Conservation (phyloP, 2,329 filamentous ascomycete species). For the Ophiostoma tasmaniense region DNA sequence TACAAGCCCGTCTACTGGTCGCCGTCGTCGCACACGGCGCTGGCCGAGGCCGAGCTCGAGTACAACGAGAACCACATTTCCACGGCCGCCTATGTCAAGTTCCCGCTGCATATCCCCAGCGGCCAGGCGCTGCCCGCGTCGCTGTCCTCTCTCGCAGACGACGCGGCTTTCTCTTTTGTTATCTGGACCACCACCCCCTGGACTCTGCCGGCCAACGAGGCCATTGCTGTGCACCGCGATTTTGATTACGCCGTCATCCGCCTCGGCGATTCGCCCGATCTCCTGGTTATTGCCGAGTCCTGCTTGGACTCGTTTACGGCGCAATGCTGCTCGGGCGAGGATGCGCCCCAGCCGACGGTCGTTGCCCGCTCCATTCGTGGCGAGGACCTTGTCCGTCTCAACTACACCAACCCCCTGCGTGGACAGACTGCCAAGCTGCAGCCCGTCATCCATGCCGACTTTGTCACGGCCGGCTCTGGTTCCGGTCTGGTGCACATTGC, state of each 20-base stretch:
- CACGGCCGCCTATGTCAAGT: constrained; percentile 68
- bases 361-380: constrained; percentile 65
- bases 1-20: constrained; percentile 86
- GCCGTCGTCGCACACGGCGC: constrained; percentile 65
- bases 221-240: constrained; percentile 71
- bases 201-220: constrained; percentile 89
- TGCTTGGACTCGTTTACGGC: constrained; percentile 53
- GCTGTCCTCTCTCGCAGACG: neutral
- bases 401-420: constrained; percentile 64
- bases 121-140: constrained; percentile 27
- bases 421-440: constrained; percentile 49
- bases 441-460: constrained; percentile 72
- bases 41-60: constrained; percentile 78
- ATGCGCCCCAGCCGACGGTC: constrained; percentile 50
- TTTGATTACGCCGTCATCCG: constrained; percentile 65
- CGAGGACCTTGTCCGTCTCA: constrained; percentile 52
- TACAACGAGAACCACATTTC: constrained; percentile 70
- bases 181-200: constrained; percentile 98
- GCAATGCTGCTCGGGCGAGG: constrained; percentile 36
- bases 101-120: constrained; percentile 45
- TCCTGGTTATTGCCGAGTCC: constrained; percentile 63
- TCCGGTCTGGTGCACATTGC: constrained; percentile 92
- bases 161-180: constrained; percentile 54
- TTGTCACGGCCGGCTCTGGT: constrained; percentile 83
- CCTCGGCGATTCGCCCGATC: constrained; percentile 47